These are phyloP conservation scores for Teratosphaeria epicoccoides DNA, from an alignment of 2,329 filamentous ascomycete genomes.

Conservation along the genomic window DNA sequence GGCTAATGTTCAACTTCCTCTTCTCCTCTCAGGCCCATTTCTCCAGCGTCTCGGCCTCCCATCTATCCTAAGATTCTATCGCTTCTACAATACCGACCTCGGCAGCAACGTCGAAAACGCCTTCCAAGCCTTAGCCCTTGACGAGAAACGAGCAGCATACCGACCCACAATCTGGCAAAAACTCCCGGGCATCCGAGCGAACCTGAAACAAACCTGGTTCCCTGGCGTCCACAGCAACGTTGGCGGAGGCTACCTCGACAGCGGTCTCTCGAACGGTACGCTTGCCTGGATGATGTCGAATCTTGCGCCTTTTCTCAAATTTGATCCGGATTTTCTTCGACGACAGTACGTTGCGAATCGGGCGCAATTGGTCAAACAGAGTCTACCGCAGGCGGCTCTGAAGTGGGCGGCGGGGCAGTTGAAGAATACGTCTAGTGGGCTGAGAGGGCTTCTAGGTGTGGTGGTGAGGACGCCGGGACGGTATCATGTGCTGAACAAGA, in stretches of 20 bases:
- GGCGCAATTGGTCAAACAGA: conserved; percentile 30
- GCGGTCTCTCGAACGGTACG: conserved; percentile 38
- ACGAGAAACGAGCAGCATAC: conserved; percentile 28
- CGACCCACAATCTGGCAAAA: conserved; percentile 30
- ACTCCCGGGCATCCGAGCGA: conserved; percentile 22
- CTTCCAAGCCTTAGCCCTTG: conserved; percentile 31
- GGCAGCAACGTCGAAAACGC: conserved; percentile 26
- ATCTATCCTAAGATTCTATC: conserved; percentile 30
- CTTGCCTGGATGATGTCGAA: conserved; percentile 47
- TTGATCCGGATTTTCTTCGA: conserved; percentile 32
- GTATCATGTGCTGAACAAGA: conserved; percentile 33
- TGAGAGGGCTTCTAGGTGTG: conserved; percentile 32
- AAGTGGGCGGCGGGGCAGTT: conserved; percentile 31
- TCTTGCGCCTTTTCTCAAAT: conserved; percentile 32
- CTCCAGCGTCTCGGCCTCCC: background rate
- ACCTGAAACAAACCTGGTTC: conserved; percentile 34
- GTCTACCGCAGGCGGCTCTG: conserved; percentile 21
- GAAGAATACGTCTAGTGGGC: conserved; percentile 30
- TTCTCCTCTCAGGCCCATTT: background rate
- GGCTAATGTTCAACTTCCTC: background rate
- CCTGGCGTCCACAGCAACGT: conserved; percentile 32
- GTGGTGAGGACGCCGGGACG: conserved; percentile 33
- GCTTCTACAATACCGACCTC: conserved; percentile 36
- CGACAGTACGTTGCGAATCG: conserved; percentile 33
- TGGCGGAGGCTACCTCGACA: conserved; percentile 31